phyloP scores from a whole-genome alignment of 768 basidiomycete genomes.

The Albatrellus ellisii region DNA sequence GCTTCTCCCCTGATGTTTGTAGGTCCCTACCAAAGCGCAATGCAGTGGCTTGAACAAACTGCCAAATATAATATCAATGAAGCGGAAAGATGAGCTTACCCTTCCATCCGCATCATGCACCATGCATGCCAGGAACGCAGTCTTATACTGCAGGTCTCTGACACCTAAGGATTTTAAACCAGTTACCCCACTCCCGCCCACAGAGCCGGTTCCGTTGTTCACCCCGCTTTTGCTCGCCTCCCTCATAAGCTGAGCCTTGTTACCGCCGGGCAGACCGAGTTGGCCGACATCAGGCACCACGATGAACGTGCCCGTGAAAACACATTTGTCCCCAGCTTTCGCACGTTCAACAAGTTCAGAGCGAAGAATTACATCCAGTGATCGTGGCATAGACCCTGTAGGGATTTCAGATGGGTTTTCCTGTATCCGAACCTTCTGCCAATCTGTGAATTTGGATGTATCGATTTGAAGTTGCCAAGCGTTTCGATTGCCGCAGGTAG shows the following conservation, averaged over 20 bases:
- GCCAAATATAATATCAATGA: not conserved
- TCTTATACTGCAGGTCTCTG: slow-evolving; percentile 94
- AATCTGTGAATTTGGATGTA: slow-evolving; percentile 92
- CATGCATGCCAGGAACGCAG: slow-evolving; percentile 97
- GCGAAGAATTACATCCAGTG: slow-evolving; percentile 89
- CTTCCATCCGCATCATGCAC: slow-evolving; percentile 83
- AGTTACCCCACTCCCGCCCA: slow-evolving; percentile 74
- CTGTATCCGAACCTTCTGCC: slow-evolving; percentile 99
- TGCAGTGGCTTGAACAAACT: slow-evolving; percentile 2
- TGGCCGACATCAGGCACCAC: slow-evolving; percentile 98
- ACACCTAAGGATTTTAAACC: slow-evolving; percentile 93
- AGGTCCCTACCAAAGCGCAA: slow-evolving; percentile 44
- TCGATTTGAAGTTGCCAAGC: slow-evolving; percentile 95
- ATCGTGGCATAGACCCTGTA: slow-evolving; percentile 96
- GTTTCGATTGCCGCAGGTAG: slow-evolving; percentile 79
- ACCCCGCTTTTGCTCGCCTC: slow-evolving; percentile 62
- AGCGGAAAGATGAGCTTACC: slow-evolving; percentile 44
- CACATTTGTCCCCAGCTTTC: slow-evolving; percentile 97
- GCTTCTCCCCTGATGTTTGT: slow-evolving; percentile 88
- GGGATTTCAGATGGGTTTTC: slow-evolving; percentile 99
- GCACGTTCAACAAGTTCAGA: slow-evolving; percentile 96
- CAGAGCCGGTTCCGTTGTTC: slow-evolving; percentile 44
- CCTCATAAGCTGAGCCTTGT: slow-evolving; percentile 79
- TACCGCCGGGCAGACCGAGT: slow-evolving; percentile 89
- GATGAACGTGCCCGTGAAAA: slow-evolving; percentile 96